Percentiles rank a stretch among this genome's conserved stretches.
phyloP scores from a whole-genome alignment of 2,329 filamentous ascomycete species.

The Camptophora hylomeconis region DNA sequence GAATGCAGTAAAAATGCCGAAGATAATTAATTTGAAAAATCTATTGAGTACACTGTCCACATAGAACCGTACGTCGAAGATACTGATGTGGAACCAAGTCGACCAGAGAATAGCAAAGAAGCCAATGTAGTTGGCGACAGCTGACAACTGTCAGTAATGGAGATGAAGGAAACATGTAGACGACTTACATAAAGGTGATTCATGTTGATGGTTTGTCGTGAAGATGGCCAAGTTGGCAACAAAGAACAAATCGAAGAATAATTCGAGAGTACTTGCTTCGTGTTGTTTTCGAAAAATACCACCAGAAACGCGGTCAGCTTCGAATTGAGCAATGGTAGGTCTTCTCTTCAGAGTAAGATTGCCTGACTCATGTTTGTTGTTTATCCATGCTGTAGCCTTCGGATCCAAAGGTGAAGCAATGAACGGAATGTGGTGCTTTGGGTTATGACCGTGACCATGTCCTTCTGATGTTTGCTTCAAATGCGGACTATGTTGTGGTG shows the following conservation, averaged over 20 bases:
- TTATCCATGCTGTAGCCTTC: slow-evolving; percentile 3
- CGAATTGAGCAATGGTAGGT: slow-evolving; percentile 5
- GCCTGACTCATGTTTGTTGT: not conserved
- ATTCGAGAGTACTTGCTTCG: slow-evolving; percentile 43
- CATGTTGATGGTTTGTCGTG: slow-evolving; percentile 42
- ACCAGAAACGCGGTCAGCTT: slow-evolving; percentile 2
- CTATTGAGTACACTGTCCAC: slow-evolving; percentile 53
- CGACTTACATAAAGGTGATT: slow-evolving; percentile 29
- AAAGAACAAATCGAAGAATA: slow-evolving; percentile 50
- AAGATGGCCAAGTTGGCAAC: slow-evolving; percentile 55
- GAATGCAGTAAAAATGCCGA: slow-evolving; percentile 53
- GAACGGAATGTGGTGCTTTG: slow-evolving; percentile 3
- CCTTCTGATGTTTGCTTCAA: too few relatives aligned
- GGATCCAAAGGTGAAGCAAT: slow-evolving; percentile 4
- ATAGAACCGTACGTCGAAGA: slow-evolving; percentile 55
- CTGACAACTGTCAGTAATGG: slow-evolving; percentile 18
- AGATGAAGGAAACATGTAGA: slow-evolving; percentile 1
- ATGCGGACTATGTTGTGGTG: too few relatives aligned
- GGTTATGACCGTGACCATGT: too few relatives aligned
- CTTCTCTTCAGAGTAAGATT: not conserved
- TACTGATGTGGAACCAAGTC: slow-evolving; percentile 51
- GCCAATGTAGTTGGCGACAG: slow-evolving; percentile 35
- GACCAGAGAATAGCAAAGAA: slow-evolving; percentile 51
- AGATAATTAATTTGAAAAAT: slow-evolving; percentile 43
- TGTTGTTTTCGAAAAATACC: slow-evolving; percentile 26